Evolutionary conservation across 352 stramenopile species (phyloP).

Genomic region (Globisporangium paddicum): DNA sequence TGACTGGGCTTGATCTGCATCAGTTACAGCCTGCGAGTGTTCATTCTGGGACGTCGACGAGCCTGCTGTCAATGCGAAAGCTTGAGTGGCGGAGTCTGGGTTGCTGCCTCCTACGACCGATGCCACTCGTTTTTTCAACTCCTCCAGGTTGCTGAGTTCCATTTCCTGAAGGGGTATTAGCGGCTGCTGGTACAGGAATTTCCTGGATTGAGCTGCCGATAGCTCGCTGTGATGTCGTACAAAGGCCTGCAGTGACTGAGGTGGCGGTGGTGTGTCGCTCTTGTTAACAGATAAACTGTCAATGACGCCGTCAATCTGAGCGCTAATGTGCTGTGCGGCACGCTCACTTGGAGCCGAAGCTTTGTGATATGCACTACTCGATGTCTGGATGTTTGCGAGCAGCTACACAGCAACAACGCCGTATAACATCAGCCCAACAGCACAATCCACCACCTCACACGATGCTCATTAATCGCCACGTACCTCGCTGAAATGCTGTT

Average conservation of each 20-base stretch:
- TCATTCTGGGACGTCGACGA: neutral
- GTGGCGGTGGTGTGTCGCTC: neutral
- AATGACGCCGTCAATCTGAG: conserved; percentile 16
- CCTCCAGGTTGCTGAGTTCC: conserved; percentile 21
- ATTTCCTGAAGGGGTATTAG: conserved; percentile 12
- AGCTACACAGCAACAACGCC: conserved; percentile 6
- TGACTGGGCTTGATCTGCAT: neutral
- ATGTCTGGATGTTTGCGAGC: neutral
- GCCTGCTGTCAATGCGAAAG: neutral
- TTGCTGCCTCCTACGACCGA: conserved; percentile 10
- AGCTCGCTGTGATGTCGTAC: neutral
- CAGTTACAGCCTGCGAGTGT: neutral
- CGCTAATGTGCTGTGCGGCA: conserved; percentile 6
- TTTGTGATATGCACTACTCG: no score
- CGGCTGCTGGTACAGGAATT: conserved; percentile 31
- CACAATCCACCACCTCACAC: neutral
- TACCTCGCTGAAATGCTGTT: conserved; percentile 23
- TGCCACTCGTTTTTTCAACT: conserved; percentile 18
- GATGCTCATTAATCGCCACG: neutral
- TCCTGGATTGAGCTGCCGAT: conserved; percentile 1
- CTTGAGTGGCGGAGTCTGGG: neutral
- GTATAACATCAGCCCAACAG: neutral
- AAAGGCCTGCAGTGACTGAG: no score
- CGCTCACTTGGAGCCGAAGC: neutral
- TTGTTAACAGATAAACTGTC: neutral